These are phyloP conservation scores for Aureobasidium namibiae DNA, from an alignment of 2,329 filamentous ascomycete species.

Conservation along the genomic window DNA sequence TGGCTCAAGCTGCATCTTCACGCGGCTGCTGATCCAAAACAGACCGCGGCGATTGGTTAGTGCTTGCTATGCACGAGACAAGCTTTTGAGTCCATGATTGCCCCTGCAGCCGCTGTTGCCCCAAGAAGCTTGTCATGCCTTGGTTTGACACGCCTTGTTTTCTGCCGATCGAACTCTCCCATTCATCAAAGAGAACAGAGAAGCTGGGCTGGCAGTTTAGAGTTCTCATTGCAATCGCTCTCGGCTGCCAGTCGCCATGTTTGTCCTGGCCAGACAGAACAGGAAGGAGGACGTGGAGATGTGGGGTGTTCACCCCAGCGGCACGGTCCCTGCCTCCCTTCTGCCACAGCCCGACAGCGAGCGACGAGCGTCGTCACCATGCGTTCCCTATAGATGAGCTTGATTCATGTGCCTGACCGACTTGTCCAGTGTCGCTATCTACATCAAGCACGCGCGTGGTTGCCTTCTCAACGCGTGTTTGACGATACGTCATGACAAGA, in stretches of 20 bases:
- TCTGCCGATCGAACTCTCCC: neutral
- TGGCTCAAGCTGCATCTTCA: neutral
- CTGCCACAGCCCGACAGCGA: neutral
- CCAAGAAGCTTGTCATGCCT: neutral
- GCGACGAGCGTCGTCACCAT: neutral
- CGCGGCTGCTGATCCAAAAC: conserved; percentile 1
- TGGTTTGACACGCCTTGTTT: neutral
- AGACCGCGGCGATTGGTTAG: neutral
- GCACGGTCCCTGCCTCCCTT: conserved; percentile 2
- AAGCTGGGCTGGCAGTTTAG: neutral
- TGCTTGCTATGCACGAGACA: conserved; percentile 1
- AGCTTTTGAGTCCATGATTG: conserved; percentile 4
- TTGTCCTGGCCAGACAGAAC: neutral
- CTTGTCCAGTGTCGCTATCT: neutral
- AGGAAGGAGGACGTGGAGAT: neutral
- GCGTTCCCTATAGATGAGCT: neutral
- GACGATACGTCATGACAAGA: neutral
- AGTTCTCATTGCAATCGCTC: too few relatives aligned
- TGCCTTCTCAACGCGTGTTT: neutral
- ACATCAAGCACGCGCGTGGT: neutral
- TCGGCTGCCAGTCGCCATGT: too few relatives aligned
- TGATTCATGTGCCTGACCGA: conserved; percentile 1
- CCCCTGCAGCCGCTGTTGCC: conserved; percentile 2
- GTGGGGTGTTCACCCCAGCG: neutral
- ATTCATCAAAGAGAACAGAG: neutral